Evolutionary conservation across 202 grass and related monocot species (phyloP).

Genomic region (Setaria viridis): DNA sequence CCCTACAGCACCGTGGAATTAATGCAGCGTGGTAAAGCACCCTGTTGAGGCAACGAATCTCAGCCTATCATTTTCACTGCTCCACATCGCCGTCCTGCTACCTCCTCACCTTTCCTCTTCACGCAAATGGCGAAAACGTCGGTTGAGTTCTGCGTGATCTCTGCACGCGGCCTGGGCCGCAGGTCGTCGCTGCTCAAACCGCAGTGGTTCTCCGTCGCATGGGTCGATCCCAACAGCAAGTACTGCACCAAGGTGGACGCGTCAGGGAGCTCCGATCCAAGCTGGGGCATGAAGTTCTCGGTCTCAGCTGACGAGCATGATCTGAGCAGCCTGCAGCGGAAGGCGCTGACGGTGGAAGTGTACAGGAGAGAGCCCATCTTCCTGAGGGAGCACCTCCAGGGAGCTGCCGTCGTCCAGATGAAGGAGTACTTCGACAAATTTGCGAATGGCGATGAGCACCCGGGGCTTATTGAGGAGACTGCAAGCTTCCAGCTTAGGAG

Average conservation of each 20-base stretch:
- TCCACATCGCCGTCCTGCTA: background rate
- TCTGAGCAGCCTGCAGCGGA: conserved; percentile 28
- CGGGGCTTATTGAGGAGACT: conserved; percentile 55
- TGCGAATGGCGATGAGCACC: conserved; percentile 16
- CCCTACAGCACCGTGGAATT: conserved; percentile 38
- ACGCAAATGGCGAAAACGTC: conserved; percentile 58
- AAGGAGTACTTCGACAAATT: conserved; percentile 74
- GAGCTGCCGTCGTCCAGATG: conserved; percentile 63
- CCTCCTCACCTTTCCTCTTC: conserved; percentile 1
- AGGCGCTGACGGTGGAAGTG: conserved; percentile 77
- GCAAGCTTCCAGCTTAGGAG: conserved; percentile 83
- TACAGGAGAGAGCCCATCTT: conserved; percentile 90
- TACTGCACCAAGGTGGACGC: conserved; percentile 91
- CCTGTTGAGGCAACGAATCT: conserved; percentile 21
- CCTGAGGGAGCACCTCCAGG: conserved; percentile 78
- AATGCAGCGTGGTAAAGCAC: conserved; percentile 33
- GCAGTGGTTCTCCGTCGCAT: conserved; percentile 87
- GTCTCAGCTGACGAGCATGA: conserved; percentile 42
- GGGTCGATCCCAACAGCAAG: conserved; percentile 74
- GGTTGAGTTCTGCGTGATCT: conserved; percentile 77
- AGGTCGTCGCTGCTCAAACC: conserved; percentile 69
- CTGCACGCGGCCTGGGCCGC: conserved; percentile 62
- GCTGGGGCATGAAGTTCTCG: conserved; percentile 87
- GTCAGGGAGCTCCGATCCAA: conserved; percentile 65
- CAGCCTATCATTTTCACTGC: conserved; percentile 10